Evolutionary conservation across 176 grass and related monocot genomes (phyloP).

Genomic region (Aegilops umbellulata): DNA sequence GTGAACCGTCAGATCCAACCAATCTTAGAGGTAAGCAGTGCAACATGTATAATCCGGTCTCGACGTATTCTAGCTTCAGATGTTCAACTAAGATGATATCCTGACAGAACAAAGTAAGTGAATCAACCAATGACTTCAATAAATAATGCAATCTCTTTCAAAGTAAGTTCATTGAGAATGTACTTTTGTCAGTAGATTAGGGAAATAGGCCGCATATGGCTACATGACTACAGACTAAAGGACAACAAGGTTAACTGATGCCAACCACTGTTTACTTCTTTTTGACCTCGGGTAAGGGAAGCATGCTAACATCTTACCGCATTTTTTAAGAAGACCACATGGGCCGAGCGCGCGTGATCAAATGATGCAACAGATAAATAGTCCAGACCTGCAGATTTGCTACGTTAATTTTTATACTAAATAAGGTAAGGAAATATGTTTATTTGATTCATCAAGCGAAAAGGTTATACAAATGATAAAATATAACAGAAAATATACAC

Average conservation of each 20-base stretch:
- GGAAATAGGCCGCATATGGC: not conserved
- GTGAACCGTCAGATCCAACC: slow-evolving; percentile 62
- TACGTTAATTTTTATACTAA: not conserved
- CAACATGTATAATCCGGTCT: slow-evolving; percentile 65
- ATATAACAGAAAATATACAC: not conserved
- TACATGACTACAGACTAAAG: slow-evolving; percentile 8
- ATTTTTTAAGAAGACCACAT: slow-evolving; percentile 73
- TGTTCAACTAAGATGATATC: slow-evolving; percentile 77
- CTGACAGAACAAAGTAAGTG: slow-evolving; percentile 34
- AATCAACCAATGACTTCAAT: not conserved
- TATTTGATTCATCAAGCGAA: not conserved
- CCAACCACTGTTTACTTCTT: not conserved
- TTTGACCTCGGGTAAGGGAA: not conserved
- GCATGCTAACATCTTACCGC: slow-evolving; percentile 41
- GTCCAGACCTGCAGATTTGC: slow-evolving; percentile 55
- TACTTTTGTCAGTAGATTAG: not conserved
- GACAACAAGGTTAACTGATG: not conserved
- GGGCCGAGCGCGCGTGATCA: slow-evolving; percentile 63
- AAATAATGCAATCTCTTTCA: not conserved
- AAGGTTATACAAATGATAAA: not conserved
- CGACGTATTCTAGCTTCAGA: slow-evolving; percentile 66
- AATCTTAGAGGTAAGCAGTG: slow-evolving; percentile 80
- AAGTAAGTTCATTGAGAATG: not conserved
- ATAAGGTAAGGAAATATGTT: not conserved
- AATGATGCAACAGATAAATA: slow-evolving; percentile 75